phyloP scores from a whole-genome alignment of 495 filamentous ascomycete species.

The Podospora pseudopauciseta region DNA sequence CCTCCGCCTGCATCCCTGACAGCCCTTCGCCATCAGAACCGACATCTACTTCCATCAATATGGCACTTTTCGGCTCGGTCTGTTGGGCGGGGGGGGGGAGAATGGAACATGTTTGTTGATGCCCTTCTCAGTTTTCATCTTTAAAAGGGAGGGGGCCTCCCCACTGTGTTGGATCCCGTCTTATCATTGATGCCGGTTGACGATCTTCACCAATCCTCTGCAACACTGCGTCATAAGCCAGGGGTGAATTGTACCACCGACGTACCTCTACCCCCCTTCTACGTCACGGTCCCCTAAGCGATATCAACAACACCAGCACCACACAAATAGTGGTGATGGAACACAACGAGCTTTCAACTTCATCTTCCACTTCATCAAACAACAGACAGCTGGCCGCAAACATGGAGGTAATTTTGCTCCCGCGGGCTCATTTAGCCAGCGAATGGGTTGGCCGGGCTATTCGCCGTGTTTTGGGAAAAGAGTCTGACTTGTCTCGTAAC shows the following conservation, averaged over 20 bases:
- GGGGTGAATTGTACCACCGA: neutral
- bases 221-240: conserved; percentile 8
- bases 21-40: neutral
- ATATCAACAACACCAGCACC: neutral
- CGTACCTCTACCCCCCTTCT: neutral
- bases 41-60: neutral
- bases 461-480: neutral
- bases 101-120: neutral
- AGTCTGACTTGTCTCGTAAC: neutral
- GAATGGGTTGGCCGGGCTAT: neutral
- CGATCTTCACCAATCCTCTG: neutral
- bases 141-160: neutral
- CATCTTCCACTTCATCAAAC: neutral
- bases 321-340: neutral
- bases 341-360: neutral
- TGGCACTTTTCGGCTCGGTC: too few relatives aligned
- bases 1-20: neutral
- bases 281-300: neutral
- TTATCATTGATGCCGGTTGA: neutral
- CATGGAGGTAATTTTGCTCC: conserved; percentile 7
- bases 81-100: neutral
- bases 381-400: neutral
- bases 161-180: neutral
- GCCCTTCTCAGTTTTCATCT: neutral
- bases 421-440: neutral